phyloP scores from a whole-genome alignment of 768 basidiomycete species.

The Leccinum uliginosum region DNA sequence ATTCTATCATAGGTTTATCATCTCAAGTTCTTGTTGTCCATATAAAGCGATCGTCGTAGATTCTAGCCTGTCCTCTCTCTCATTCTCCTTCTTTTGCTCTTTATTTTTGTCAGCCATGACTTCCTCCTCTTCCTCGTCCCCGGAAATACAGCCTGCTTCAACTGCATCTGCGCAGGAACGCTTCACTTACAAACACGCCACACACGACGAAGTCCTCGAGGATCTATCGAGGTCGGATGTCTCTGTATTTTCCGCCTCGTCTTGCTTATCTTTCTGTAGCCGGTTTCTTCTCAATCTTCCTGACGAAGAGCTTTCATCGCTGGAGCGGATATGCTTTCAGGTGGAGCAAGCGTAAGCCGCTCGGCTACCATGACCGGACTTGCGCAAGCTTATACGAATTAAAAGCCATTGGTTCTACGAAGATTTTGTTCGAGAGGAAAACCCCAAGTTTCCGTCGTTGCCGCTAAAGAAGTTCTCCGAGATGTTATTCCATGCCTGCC shows the following conservation, averaged over 20 bases:
- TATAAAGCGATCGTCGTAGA: conserved; percentile 33
- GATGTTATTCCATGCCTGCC: conserved; percentile 83
- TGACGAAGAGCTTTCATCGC: conserved; percentile 82
- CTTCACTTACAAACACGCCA: conserved; percentile 64
- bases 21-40: conserved; percentile 25
- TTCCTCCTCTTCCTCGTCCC: conserved; percentile 75
- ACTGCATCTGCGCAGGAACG: conserved; percentile 36
- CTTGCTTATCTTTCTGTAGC: conserved; percentile 38
- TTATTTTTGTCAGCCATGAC: conserved; percentile 46
- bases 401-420: conserved; percentile 99
- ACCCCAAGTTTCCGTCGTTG: conserved; percentile 80
- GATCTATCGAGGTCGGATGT: conserved; percentile 75
- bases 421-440: conserved; percentile 93
- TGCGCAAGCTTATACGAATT: conserved; percentile 10
- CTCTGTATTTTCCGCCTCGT: conserved; percentile 7
- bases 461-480: conserved; percentile 91
- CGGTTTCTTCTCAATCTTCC: conserved; percentile 97
- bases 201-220: conserved; percentile 83
- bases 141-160: conserved; percentile 57
- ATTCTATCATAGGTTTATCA: conserved; percentile 25
- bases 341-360: conserved; percentile 93
- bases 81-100: conserved; percentile 29
- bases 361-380: conserved; percentile 7
- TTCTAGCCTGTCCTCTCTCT: conserved; percentile 25
- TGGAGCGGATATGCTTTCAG: conserved; percentile 96